Base-by-base conservation (phyloP, 2,329 filamentous ascomycete genomes). In the Fusarium oligoseptatum region DNA sequence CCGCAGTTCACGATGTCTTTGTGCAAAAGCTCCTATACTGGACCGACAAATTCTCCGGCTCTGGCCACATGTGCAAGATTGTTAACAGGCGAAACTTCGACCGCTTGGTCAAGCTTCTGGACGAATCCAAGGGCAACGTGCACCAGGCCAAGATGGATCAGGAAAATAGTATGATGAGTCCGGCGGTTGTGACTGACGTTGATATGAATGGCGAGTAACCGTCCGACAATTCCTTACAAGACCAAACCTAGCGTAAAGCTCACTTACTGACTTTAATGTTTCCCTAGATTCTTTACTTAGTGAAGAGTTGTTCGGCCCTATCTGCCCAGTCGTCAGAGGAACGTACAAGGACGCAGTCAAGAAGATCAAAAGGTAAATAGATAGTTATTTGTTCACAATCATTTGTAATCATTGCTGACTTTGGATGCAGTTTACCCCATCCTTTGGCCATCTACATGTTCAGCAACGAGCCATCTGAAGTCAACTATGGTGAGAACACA, bases 81-180 rank as follows among this genome's bases (percentile, higher is more conserved):
- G 76, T 87, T 67, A 87, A 85, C 70, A 79, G 82, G 12, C 80
- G 81, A 11, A 83, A 87, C 70, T 87, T 82, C 64, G 80, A 85
- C 39, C 82, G 86, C 1, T 75, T 88, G 5, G 76, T 79, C 1
- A 72, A 61, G 1, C 78, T 87, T 3, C 72, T 87, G 1, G 71
- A 81, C 1, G 70, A 77, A 6, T n/a, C 48, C 1, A 29, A 52
- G 5, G 48, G 48, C 5, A 52, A 52, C 3, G 17, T 52, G 10
- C 48, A n/a, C 15, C 48, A 52, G 24, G 17, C 1, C 5, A 27
- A 27, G 9, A 3, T 52, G 48, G 24, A n/a, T 11, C 9, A 29
- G 10, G 24, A 52, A n/a, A 17, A n/a, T 27, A 29, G 3, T 10
- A 29, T n/a, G 6, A 29, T 27, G 24, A 52, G 10, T 6, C 24